phyloP scores from a whole-genome alignment of 192 early-diverging fungal genomes.

The Backusella tuberculispora region DNA sequence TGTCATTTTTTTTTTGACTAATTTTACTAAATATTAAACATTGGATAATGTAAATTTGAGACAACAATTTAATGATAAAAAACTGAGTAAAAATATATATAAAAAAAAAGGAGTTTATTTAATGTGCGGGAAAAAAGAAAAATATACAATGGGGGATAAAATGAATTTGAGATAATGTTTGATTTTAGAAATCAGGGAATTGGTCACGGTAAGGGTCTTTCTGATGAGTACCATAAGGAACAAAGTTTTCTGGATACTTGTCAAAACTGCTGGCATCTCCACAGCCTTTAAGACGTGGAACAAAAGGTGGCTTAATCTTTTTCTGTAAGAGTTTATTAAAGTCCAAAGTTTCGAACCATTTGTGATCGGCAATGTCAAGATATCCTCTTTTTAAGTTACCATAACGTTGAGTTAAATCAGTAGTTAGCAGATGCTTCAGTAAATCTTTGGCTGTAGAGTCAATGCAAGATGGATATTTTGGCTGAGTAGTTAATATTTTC shows the following conservation, averaged over 20 bases:
- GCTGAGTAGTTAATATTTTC: slow-evolving; percentile 77
- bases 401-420: slow-evolving; percentile 78
- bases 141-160: not conserved
- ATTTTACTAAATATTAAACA: no score
- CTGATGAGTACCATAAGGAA: slow-evolving; percentile 14
- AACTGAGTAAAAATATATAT: not conserved
- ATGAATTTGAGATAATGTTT: not conserved
- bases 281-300: slow-evolving; percentile 15
- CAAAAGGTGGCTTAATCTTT: slow-evolving; percentile 64
- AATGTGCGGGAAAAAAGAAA: not conserved
- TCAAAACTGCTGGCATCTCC: slow-evolving; percentile 42
- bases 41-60: no score
- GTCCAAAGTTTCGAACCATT: slow-evolving; percentile 69
- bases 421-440: slow-evolving; percentile 73
- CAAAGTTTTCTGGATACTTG: slow-evolving; percentile 32
- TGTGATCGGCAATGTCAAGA: slow-evolving; percentile 79
- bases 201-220: slow-evolving; percentile 19
- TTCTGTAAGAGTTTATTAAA: slow-evolving; percentile 14
- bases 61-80: not conserved
- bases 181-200: slow-evolving; percentile 26
- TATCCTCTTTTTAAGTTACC: slow-evolving; percentile 82
- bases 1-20: no score
- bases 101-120: not conserved
- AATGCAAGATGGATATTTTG: slow-evolving; percentile 75
- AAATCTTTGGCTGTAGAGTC: slow-evolving; percentile 70